These are phyloP conservation scores for Chaetoceros tenuissimus DNA, from an alignment of 108 stramenopile species.

Conservation along the genomic window DNA sequence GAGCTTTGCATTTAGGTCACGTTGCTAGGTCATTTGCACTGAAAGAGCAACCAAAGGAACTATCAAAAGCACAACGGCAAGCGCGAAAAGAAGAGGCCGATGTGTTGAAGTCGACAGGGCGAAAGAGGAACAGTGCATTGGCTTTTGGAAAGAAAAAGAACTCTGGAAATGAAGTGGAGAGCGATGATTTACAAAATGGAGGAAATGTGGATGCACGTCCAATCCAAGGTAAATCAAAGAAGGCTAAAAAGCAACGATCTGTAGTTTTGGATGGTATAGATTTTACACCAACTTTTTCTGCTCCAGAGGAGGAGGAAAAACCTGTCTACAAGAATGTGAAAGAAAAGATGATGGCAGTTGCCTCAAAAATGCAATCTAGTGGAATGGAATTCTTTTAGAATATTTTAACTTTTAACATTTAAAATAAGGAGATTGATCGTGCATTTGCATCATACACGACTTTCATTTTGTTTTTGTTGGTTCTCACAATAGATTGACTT, in stretches of 20 bases:
- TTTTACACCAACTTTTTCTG: too few species aligned
- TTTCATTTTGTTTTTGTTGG: too few species aligned
- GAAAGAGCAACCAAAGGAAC: constrained; percentile 71
- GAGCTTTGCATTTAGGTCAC: constrained; percentile 81
- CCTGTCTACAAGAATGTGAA: too few species aligned
- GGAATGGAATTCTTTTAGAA: constrained; percentile 24
- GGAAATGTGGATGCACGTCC: too few species aligned
- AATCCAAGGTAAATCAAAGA: too few species aligned
- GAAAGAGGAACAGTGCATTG: constrained; percentile 18
- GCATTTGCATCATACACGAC: too few species aligned
- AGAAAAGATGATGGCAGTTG: constrained; percentile 19
- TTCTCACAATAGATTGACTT: too few species aligned
- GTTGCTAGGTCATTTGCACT: constrained; percentile 78
- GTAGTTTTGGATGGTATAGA: too few species aligned
- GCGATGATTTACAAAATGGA: background rate
- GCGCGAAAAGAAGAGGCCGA: constrained; percentile 4
- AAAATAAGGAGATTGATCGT: too few species aligned
- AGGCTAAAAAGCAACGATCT: constrained; percentile 10
- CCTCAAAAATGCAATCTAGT: constrained; percentile 30
- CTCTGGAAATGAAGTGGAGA: background rate
- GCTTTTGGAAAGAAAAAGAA: constrained; percentile 14
- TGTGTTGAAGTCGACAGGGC: constrained; percentile 11
- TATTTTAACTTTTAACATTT: too few species aligned
- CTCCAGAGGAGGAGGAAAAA: too few species aligned
- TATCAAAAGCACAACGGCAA: constrained; percentile 32